A percentile compares a stretch with the other conserved stretches of the same genome.
phyloP scores from a whole-genome alignment of 768 basidiomycete species.

The Cubamyces sp. region DNA sequence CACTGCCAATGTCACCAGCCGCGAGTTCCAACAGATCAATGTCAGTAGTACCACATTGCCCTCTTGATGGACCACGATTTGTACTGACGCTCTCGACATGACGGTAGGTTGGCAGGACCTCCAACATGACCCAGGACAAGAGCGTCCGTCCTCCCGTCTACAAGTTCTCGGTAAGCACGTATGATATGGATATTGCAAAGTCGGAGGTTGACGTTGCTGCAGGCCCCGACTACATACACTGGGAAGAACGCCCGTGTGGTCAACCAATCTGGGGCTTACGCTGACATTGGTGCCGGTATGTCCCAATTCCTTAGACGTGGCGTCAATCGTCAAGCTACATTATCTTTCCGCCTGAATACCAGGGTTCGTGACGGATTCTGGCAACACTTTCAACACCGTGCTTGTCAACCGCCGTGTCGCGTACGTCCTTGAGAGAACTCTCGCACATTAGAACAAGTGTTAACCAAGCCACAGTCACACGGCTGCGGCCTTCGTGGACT shows the following conservation, averaged over 20 bases:
- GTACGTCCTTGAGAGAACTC: neutral
- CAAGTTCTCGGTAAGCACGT: neutral
- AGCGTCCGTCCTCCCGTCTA: neutral
- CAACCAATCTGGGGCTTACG: neutral
- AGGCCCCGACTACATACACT: neutral
- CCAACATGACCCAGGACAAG: neutral
- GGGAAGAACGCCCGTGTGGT: neutral
- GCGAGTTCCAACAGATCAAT: neutral
- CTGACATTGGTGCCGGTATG: constrained; percentile 4
- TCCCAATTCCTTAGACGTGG: no score
- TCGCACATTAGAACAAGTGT: no score
- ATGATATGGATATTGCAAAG: no score
- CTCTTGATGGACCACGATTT: neutral
- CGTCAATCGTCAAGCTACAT: neutral
- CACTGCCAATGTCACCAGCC: neutral
- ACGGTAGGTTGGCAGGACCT: neutral
- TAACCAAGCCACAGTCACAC: no score
- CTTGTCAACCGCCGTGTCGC: neutral
- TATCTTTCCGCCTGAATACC: no score
- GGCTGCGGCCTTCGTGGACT: no score
- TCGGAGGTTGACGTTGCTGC: neutral
- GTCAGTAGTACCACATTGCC: neutral
- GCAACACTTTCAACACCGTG: neutral
- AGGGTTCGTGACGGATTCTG: neutral
- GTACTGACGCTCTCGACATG: neutral